phyloP scores from a whole-genome alignment of 1,139 yeast genomes.

The Nakaseomyces glabratus region DNA sequence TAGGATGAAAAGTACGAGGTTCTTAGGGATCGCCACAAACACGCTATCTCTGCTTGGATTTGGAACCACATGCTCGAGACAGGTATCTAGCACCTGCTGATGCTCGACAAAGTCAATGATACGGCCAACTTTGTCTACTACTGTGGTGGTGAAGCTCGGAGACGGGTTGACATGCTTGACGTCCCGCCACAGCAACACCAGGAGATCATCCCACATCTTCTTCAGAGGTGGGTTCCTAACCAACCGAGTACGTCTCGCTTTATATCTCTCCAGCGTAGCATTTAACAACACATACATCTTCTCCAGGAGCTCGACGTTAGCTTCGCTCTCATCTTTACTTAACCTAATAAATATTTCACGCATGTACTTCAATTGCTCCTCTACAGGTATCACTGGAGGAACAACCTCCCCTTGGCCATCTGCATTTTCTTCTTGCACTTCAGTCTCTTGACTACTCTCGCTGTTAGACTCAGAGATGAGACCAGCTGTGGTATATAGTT shows the following conservation, averaged over 20 bases:
- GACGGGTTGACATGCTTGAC: conserved; percentile 4
- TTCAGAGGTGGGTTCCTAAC: conserved; percentile 6
- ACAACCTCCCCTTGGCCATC: background rate
- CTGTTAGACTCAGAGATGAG: too few relatives aligned
- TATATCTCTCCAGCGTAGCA: conserved; percentile 2
- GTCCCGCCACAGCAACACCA: conserved; percentile 7
- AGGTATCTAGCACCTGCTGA: conserved; percentile 11
- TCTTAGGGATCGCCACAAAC: conserved; percentile 16
- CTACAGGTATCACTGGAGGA: conserved; percentile 1
- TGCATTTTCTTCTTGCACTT: background rate
- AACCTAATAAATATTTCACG: background rate
- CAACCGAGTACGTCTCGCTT: conserved; percentile 4
- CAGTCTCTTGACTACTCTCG: background rate
- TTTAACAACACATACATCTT: conserved; percentile 2
- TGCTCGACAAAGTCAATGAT: conserved; percentile 7
- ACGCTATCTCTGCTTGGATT: conserved; percentile 20
- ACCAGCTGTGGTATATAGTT: conserved; percentile 4
- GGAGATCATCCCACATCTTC: conserved; percentile 5
- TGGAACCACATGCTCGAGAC: conserved; percentile 19
- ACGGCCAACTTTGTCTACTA: conserved; percentile 5
- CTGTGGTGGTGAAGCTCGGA: conserved; percentile 1
- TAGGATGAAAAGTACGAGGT: conserved; percentile 19
- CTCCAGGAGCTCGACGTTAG: conserved; percentile 1
- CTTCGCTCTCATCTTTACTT: conserved; percentile 3
- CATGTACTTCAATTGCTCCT: conserved; percentile 1